Conservation (phyloP, 1,284 basidiomycete genomes). For the Puccinia hordei region DNA sequence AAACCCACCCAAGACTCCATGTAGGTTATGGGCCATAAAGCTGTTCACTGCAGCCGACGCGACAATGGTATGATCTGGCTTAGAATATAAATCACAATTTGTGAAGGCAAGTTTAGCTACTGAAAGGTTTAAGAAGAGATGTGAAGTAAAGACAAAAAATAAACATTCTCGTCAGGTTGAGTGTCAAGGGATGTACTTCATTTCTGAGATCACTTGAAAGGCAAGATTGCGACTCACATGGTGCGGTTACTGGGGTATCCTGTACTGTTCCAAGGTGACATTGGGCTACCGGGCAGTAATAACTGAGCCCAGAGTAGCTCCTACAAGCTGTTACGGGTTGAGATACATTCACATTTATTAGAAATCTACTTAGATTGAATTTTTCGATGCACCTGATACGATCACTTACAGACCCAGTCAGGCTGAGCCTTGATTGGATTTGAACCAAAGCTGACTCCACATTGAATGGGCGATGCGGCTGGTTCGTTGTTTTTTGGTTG, state of each 20-base stretch:
- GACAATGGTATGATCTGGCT: not conserved
- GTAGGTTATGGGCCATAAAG: not conserved
- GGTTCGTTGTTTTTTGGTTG: not conserved
- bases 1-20: conserved; percentile 1
- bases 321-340: not conserved
- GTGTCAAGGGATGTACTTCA: not conserved
- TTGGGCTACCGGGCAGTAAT: not conserved
- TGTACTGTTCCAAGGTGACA: not conserved
- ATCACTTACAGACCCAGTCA: not conserved
- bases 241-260: not conserved
- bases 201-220: not conserved
- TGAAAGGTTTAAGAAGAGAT: not conserved
- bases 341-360: not conserved
- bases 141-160: not conserved
- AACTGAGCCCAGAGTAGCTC: not conserved
- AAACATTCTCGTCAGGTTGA: not conserved
- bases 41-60: not conserved
- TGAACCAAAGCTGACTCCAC: not conserved
- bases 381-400: not conserved
- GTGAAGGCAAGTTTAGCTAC: not conserved
- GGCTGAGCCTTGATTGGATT: not conserved
- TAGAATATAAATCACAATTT: not conserved
- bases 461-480: not conserved
- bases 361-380: not conserved
- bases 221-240: not conserved